Conservation (phyloP, 441 rosid species). For the Populus hybrid region DNA sequence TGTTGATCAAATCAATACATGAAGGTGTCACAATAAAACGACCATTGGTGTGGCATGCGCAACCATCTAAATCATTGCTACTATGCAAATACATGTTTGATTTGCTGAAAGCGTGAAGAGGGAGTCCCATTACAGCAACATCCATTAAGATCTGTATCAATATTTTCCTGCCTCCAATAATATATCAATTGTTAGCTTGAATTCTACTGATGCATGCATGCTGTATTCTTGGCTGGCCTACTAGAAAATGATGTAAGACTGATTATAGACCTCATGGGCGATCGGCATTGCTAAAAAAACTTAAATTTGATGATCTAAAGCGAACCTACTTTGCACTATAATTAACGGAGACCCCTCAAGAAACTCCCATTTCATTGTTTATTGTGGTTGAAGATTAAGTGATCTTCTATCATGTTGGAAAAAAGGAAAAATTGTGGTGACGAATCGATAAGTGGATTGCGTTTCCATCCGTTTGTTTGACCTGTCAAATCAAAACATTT, state of each 20-base stretch:
- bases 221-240: background rate
- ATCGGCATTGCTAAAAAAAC: too few relatives aligned
- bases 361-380: background rate
- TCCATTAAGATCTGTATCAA: slow-evolving; percentile 13
- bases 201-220: background rate
- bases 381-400: slow-evolving; percentile 5
- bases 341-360: background rate
- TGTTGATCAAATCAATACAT: too few relatives aligned
- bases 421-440: background rate
- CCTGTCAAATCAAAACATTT: slow-evolving; percentile 1
- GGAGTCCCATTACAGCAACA: slow-evolving; percentile 7
- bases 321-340: background rate
- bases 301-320: background rate
- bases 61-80: too few relatives aligned
- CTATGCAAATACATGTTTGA: background rate
- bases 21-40: too few relatives aligned
- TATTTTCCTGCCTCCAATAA: background rate
- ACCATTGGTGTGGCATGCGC: too few relatives aligned
- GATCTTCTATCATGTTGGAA: background rate
- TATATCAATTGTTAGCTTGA: background rate
- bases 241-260: background rate
- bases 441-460: background rate
- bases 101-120: background rate
- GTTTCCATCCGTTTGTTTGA: background rate
- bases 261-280: background rate